Evolutionary conservation across 1,139 yeast genomes (phyloP).

Genomic region (Candida mesenterica): DNA sequence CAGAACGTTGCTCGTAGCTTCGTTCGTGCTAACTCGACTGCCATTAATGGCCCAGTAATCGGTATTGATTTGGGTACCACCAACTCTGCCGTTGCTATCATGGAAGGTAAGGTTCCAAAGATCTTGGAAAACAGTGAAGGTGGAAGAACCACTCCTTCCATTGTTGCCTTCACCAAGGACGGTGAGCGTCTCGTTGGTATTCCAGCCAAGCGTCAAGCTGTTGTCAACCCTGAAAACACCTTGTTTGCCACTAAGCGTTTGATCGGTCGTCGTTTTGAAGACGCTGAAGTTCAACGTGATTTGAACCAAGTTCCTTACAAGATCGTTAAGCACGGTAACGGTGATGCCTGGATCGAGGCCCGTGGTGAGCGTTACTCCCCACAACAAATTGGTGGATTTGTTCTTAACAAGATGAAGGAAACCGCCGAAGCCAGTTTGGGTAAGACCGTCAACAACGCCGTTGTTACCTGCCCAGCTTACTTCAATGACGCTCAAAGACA

Average conservation of each 20-base stretch:
- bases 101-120: conserved; percentile 96
- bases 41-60: conserved; percentile 74
- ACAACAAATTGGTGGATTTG: conserved; percentile 96
- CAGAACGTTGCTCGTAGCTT: conserved; percentile 45
- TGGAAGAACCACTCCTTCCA: conserved; percentile 98
- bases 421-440: conserved; percentile 92
- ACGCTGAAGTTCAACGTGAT: conserved; percentile 94
- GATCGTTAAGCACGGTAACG: conserved; percentile 92
- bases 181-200: conserved; percentile 93
- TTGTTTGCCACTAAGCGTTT: conserved; percentile 97
- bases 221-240: conserved; percentile 97
- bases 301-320: conserved; percentile 95
- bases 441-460: conserved; percentile 81
- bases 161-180: conserved; percentile 96
- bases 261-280: conserved; percentile 98
- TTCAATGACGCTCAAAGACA: conserved; percentile 98
- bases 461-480: conserved; percentile 96
- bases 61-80: conserved; percentile 99
- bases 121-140: conserved; percentile 98
- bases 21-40: conserved; percentile 51
- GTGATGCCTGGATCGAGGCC: conserved; percentile 99
- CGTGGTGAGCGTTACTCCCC: conserved; percentile 93
- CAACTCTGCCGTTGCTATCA: conserved; percentile 97
- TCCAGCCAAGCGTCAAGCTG: conserved; percentile 99
- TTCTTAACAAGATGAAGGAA: conserved; percentile 94